Percentiles rank a stretch among this genome's conserved stretches.
These are phyloP conservation scores for Termitomyces sp. DNA, from an alignment of 768 basidiomycete genomes.

Conservation along the genomic window DNA sequence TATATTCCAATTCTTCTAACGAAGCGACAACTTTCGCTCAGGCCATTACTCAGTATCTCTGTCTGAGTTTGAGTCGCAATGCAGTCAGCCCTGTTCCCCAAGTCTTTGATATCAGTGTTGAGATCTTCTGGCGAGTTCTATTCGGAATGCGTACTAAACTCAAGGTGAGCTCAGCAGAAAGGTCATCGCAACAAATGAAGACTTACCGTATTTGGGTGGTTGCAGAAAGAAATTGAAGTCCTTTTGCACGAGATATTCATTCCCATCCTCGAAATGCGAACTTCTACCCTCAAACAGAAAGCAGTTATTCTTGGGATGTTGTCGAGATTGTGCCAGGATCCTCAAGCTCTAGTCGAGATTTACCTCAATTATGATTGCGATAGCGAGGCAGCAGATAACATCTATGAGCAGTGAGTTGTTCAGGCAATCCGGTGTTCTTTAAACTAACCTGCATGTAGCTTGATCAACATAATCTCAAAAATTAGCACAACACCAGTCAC, in stretches of 20 bases:
- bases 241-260: slow-evolving; percentile 98
- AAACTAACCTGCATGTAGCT: slow-evolving; percentile 6
- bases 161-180: slow-evolving; percentile 58
- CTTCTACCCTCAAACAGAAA: slow-evolving; percentile 93
- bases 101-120: slow-evolving; percentile 96
- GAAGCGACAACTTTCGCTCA: slow-evolving; percentile 90
- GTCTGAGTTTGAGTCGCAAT: slow-evolving; percentile 87
- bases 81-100: slow-evolving; percentile 93
- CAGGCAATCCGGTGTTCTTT: not conserved
- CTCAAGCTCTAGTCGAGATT: slow-evolving; percentile 95
- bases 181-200: not conserved
- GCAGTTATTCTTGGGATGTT: slow-evolving; percentile 87
- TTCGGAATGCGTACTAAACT: slow-evolving; percentile 91
- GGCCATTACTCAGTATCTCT: slow-evolving; percentile 94
- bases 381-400: slow-evolving; percentile 89
- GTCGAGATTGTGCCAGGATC: slow-evolving; percentile 85
- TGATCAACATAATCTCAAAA: slow-evolving; percentile 93
- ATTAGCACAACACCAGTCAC: slow-evolving; percentile 61
- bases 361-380: slow-evolving; percentile 99
- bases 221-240: slow-evolving; percentile 97
- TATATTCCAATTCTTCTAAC: slow-evolving; percentile 84
- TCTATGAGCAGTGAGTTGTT: slow-evolving; percentile 84
- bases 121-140: slow-evolving; percentile 97
- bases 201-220: slow-evolving; percentile 1
- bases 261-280: slow-evolving; percentile 97